Conservation (phyloP, 352 stramenopile genomes). For the Pythium insidiosum region DNA sequence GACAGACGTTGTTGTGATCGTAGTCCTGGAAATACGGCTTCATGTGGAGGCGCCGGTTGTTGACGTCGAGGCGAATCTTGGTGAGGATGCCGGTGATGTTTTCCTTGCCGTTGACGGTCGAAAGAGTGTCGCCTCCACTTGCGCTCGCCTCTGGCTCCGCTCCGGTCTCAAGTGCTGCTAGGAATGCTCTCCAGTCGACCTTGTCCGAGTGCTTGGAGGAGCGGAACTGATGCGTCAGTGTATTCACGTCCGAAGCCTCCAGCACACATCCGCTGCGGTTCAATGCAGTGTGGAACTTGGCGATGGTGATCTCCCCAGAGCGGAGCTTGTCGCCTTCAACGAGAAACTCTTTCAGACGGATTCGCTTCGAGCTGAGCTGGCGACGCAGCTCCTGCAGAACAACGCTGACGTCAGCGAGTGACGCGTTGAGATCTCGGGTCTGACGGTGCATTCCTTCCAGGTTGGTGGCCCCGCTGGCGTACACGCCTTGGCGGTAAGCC, state of each 20-base stretch:
- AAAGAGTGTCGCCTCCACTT: neutral
- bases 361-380: slow-evolving; percentile 51
- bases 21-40: slow-evolving; percentile 87
- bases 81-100: slow-evolving; percentile 28
- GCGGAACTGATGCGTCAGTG: slow-evolving; percentile 51
- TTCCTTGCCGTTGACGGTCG: slow-evolving; percentile 2
- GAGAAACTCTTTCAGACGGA: slow-evolving; percentile 81
- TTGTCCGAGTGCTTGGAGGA: slow-evolving; percentile 57
- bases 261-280: slow-evolving; percentile 72
- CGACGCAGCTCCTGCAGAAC: slow-evolving; percentile 52
- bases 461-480: slow-evolving; percentile 20
- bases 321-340: slow-evolving; percentile 73
- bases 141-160: neutral
- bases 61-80: slow-evolving; percentile 43
- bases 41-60: slow-evolving; percentile 65
- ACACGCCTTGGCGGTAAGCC: slow-evolving; percentile 50
- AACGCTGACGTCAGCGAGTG: slow-evolving; percentile 23
- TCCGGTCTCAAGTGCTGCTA: slow-evolving; percentile 36
- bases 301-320: slow-evolving; percentile 69
- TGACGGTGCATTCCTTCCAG: slow-evolving; percentile 24
- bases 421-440: slow-evolving; percentile 16
- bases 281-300: slow-evolving; percentile 81
- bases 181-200: slow-evolving; percentile 72
- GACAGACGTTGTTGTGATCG: slow-evolving; percentile 63
- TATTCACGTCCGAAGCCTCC: slow-evolving; percentile 51